Evolutionary conservation across 768 basidiomycete genomes (phyloP), one percentile per base, ranked within the genome.

Genomic region (Lanmaoa rubissima): DNA sequence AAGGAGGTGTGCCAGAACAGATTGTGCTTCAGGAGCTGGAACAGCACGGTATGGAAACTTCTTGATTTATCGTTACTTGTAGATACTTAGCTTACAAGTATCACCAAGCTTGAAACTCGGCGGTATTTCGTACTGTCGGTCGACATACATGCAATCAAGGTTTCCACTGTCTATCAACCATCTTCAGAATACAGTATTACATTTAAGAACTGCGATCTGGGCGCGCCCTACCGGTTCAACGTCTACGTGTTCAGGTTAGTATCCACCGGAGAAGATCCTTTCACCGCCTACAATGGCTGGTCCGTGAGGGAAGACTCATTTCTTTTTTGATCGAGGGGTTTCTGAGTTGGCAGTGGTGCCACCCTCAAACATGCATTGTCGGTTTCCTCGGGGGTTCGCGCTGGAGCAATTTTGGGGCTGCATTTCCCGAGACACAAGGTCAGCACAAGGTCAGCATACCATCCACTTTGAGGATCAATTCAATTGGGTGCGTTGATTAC

Each of bases 1-100:
- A 40, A 19, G 60, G 21, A 51, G 44, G 48, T 32, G 36, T 24
- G 4, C 57, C 67, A 7, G 62, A 57, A 42, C 67, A 68, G 55
- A 62, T 78, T 31, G 70, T 78, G 24, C 66, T 76, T 34, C 70
- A 72, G 61, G 79, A 79, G 61, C 76, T 73, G 31, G 77, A 80
- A 50, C 79, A 79, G 55, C 76, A 76, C 21, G 68, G 65, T 48
- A 74, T 74, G 71, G 78, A 78, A 49, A 53, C 58, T 21, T 51
- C 47, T 39, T 71, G 51, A 63, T 55, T 36, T 14, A 5, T 40
- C 31, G 16, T 32, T 45, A 31, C 21, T 24, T 2, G 1, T 24
- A 24, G 21, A 24, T 24, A 24, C 28, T 31, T 31, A n/a, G 32
- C 38, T 16, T 48, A 51, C 45, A 32, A 24, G 42, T 35, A 26